Base-by-base conservation (phyloP, 2,329 filamentous ascomycete species). In the Didymella pinodella region DNA sequence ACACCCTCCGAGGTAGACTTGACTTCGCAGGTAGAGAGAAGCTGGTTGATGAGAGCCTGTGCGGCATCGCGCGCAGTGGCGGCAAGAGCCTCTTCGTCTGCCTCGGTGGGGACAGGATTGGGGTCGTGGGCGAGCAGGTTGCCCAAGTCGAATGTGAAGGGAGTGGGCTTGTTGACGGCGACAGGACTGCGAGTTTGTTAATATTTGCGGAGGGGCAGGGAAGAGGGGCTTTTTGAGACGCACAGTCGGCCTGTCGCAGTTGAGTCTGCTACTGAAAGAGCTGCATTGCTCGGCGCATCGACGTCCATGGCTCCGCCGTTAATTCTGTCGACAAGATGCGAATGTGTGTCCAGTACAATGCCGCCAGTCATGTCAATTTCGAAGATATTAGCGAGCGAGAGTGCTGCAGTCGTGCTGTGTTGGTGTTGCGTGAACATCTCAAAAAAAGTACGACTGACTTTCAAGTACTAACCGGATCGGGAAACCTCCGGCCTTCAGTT, bases 31-130 rank as follows among this genome's bases (percentile, higher is more conserved):
- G 92, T 94, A 16, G 89, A 92, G 38, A 99, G 88, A 61, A 99
- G 89, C 80, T 98, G 93, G 84, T 97, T 97, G 78, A 99, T 88
- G 59, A 99, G 88, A 29, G 87, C 88, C 81, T 99, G 95, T 12
- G 93, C 92, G 78, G 92, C 93, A 79, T 97, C 92, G 72, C 93
- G 91, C 54, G 95, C 93, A 22, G 88, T 87, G 40, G 85, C 81
- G 62, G 89, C 84, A 61, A 98, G 88, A 57, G 86, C 85, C 28
- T 83, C 81, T 78, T 97, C 92, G 61, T 79, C 79, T 49, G 78
- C 78, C 68, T 85, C 79, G 63, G 88, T 79, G 48, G 84, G 80
- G 50, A 95, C 82, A 2, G 94, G 92, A 80, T 97, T 98, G 38
- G 93, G 86, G 80, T 98, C 95, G 74, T 89, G 88, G 78, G 88